Conservation (phyloP, 225 moss, liverwort and hornwort genomes). For the Neckera pumila region DNA sequence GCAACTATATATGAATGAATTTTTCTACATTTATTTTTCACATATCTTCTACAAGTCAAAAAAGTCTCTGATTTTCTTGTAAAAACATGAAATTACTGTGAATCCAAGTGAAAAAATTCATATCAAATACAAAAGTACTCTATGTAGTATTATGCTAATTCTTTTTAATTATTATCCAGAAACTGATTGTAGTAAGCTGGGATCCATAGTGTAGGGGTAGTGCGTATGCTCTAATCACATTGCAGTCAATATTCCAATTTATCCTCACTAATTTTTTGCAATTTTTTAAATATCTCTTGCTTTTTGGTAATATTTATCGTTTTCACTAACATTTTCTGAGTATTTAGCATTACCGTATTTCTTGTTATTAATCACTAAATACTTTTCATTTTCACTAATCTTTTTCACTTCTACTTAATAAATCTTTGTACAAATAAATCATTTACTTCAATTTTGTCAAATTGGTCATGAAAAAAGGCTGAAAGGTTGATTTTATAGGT, state of each 20-base stretch:
- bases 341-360: neutral
- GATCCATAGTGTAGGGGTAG: neutral
- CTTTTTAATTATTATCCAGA: neutral
- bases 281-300: neutral
- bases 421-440: neutral
- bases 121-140: neutral
- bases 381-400: no score
- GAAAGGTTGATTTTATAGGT: neutral
- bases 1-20: neutral
- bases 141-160: no score
- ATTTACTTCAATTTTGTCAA: neutral
- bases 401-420: neutral
- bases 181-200: neutral
- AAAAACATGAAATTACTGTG: neutral
- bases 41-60: neutral
- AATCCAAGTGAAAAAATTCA: neutral
- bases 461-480: neutral
- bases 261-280: neutral
- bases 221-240: accelerated
- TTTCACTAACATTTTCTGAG: no score
- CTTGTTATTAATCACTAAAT: no score
- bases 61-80: neutral
- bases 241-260: accelerated
- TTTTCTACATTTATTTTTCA: neutral
- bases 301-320: neutral